phyloP scores from a whole-genome alignment of 371 early-diverging fungal species.

The Circinella minor region DNA sequence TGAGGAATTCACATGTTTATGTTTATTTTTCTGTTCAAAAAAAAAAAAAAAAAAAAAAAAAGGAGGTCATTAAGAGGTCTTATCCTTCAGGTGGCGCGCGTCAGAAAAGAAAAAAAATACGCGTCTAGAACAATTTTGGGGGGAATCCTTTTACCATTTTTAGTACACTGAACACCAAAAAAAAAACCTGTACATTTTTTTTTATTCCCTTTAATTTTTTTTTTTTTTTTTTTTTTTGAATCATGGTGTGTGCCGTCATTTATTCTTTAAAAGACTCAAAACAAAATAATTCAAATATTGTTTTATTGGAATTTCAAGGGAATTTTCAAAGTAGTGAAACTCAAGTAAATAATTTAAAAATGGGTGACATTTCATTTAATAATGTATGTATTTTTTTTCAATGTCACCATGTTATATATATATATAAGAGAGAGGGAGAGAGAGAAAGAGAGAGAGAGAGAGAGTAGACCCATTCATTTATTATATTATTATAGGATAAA shows the following conservation, averaged over 20 bases:
- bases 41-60: no score
- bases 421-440: not conserved
- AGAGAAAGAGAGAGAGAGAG: not conserved
- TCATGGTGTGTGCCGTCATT: conserved; percentile 44
- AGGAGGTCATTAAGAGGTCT: no score
- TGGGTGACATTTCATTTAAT: conserved; percentile 45
- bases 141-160: no score
- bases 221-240: not conserved
- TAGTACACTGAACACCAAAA: no score
- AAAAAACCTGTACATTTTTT: no score
- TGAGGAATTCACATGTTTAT: not conserved
- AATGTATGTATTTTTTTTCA: conserved; percentile 23
- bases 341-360: conserved; percentile 30
- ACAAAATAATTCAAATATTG: conserved; percentile 23
- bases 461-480: not conserved
- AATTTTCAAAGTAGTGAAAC: conserved; percentile 37
- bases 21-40: not conserved
- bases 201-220: no score
- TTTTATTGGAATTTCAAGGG: conserved; percentile 62
- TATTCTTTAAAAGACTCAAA: conserved; percentile 22
- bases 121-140: no score
- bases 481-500: conserved; percentile 42
- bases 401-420: no score
- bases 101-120: no score
- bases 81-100: no score